Evolutionary conservation across 768 basidiomycete species (phyloP), one percentile per base, ranked within the genome.

Genomic region (Kwoniella dendrophila): DNA sequence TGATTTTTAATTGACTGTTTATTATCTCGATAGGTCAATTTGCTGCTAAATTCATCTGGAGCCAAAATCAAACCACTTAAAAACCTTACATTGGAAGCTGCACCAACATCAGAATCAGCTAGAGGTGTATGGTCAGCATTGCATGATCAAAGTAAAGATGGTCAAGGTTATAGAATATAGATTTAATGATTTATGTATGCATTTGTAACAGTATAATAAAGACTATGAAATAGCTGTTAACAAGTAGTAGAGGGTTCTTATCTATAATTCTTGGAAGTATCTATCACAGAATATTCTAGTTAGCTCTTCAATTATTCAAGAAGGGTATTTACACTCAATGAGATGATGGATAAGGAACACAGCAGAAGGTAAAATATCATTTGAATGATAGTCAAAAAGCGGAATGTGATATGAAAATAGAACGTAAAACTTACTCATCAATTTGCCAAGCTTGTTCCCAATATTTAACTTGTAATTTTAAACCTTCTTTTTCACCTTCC

Each of bases 361-460:
- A 32, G 48, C 24, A 27, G 48, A 49, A 47, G 16, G 44, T 7
- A 27, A 14, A 22, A 40, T 16, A 40, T 40, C 4, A 20, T 6
- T 40, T 40, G 38, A 47, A 20, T 18, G 2, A 47, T 47, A 22
- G 14, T 6, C 22, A 12, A 14, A 16, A 18, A 47, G n/a, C 14
- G 20, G 45, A 47, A 26, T 14, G 14, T 29, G n/a, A 22, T 18
- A 11, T 11, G 11, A 29, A 29, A 50, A 3, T 24, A 20, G n/a
- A n/a, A n/a, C n/a, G 12, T 5, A 7, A 3, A 0, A 73, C 71
- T 67, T 60, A 77, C 79, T 95, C 91, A 78, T 98, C 95, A 47
- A 93, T 87, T 77, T 97, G 92, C 95, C 95, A 98, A 44, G 93
- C 94, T 36, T 91, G 92, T 6, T 85, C 85, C 95, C 95, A 98